A percentile compares a stretch with the other conserved stretches of the same genome.
phyloP scores from a whole-genome alignment of 1,139 yeast species.

The Protomyces inouyei region DNA sequence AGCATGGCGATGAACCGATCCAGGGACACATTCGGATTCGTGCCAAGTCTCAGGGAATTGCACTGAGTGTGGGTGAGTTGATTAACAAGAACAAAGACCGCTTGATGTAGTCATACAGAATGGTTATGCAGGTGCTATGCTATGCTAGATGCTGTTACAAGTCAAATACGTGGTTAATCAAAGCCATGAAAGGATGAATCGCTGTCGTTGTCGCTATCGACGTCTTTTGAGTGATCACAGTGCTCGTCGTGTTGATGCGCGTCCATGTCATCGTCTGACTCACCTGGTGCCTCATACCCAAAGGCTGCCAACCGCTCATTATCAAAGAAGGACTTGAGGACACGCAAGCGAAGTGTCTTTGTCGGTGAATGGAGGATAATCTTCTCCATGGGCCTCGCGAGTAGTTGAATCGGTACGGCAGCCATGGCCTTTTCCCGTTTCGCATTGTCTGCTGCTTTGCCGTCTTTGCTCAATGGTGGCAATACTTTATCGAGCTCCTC shows the following conservation, averaged over 20 bases:
- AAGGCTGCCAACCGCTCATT: slow-evolving; percentile 53
- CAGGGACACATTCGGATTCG: slow-evolving; percentile 95
- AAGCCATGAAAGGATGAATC: background rate
- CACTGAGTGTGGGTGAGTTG: slow-evolving; percentile 80
- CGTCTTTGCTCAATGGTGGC: slow-evolving; percentile 36
- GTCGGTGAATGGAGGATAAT: slow-evolving; percentile 50
- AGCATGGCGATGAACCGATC: slow-evolving; percentile 63
- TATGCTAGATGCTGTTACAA: background rate
- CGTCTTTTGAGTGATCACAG: background rate
- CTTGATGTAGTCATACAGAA: no score
- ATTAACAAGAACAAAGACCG: slow-evolving; percentile 6
- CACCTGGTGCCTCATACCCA: slow-evolving; percentile 11
- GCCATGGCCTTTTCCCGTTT: slow-evolving; percentile 24
- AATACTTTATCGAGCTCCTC: slow-evolving; percentile 76
- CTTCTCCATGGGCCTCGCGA: slow-evolving; percentile 56
- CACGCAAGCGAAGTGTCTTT: slow-evolving; percentile 63
- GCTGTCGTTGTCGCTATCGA: background rate
- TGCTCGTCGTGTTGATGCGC: background rate
- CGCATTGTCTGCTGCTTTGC: slow-evolving; percentile 41
- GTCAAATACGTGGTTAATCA: background rate
- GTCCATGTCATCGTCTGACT: slow-evolving; percentile 5
- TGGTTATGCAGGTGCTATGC: background rate
- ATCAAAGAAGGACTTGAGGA: slow-evolving; percentile 58
- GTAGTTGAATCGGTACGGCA: slow-evolving; percentile 49
- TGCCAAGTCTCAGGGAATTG: slow-evolving; percentile 96